Evolutionary conservation across 163 green algal genomes (phyloP), one percentile per base, ranked within the genome.

Genomic region (Smithsoniella earleae): DNA sequence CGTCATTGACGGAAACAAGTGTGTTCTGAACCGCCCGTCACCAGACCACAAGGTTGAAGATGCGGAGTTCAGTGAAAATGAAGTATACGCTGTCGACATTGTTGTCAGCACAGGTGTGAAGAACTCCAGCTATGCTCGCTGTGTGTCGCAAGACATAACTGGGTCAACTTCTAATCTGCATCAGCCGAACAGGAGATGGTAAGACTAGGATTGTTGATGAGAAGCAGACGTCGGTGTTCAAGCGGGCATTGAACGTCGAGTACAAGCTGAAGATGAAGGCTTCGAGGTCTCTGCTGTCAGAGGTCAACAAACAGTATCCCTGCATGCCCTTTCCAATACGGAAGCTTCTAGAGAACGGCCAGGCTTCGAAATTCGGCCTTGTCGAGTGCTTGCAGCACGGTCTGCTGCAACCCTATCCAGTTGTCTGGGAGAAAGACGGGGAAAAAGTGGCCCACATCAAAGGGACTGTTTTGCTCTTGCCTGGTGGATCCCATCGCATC

Each of bases 71-170:
- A 89, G 96, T 82, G 89, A 93, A 73, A 95, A 96, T 74, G 94
- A 98, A 82, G 94, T 97, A 54, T 99, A 97, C 36, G 91, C 90
- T 10, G 84, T 99, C 13, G 94, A 99, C 81, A 91, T 98, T 31
- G 86, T 98, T 16, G 83, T 96, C 40, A 88, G 74, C 79, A 89
- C 81, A 2, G 46, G 49, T 63, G 49, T 27, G 4, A 63, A 25
- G n/a, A n/a, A n/a, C n/a, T n/a, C n/a, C n/a, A n/a, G n/a, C n/a
- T n/a, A n/a, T n/a, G 31, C 25, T 63, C 31, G 33, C 4, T 8
- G 3, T 6, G 4, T 63, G 49, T 63, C 3, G 6, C 49, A 62
- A 58, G 16, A 25, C 33, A 69, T 74, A 20, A 27, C 16, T 16
- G 43, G 16, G 33, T 63, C 3, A 5, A 4, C 49, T 63, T 63